These are phyloP conservation scores for Penicillium glabrum DNA, from an alignment of 2,329 filamentous ascomycete genomes.

Conservation along the genomic window DNA sequence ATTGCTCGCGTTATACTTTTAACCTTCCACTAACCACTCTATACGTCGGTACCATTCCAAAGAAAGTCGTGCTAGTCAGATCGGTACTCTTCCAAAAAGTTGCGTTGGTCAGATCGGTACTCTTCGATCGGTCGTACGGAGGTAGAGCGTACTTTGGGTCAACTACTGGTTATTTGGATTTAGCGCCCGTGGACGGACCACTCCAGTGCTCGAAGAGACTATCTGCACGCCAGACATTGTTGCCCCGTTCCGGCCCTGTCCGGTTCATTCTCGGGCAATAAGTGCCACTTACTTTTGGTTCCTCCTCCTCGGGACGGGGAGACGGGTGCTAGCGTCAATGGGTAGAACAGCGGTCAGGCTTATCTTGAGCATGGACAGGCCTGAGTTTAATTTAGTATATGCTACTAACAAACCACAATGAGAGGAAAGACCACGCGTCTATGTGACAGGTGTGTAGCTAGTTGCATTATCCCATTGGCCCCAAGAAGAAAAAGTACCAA, in stretches of 20 bases:
- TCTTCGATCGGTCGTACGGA: background rate
- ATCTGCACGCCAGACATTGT: background rate
- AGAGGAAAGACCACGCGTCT: background rate
- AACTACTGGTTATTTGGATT: background rate
- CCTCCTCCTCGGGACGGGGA: background rate
- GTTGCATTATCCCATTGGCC: background rate
- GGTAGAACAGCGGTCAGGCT: conserved; percentile 1
- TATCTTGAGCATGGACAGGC: background rate
- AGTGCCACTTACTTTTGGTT: background rate
- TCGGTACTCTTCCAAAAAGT: background rate
- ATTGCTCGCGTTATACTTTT: background rate
- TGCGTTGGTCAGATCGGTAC: background rate
- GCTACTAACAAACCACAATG: background rate
- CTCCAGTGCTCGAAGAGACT: background rate
- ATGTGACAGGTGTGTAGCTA: background rate
- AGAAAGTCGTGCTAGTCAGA: background rate
- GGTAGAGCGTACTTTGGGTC: background rate
- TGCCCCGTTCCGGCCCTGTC: background rate
- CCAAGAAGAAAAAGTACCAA: no score
- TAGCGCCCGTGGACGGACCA: background rate
- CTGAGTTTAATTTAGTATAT: background rate
- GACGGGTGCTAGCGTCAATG: background rate
- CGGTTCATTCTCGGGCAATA: background rate
- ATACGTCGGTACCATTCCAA: background rate
- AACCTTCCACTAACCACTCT: background rate